Evolutionary conservation across 2,329 filamentous ascomycete species (phyloP), one percentile per base, ranked within the genome.

Genomic region (Pseudogymnoascus sp.): DNA sequence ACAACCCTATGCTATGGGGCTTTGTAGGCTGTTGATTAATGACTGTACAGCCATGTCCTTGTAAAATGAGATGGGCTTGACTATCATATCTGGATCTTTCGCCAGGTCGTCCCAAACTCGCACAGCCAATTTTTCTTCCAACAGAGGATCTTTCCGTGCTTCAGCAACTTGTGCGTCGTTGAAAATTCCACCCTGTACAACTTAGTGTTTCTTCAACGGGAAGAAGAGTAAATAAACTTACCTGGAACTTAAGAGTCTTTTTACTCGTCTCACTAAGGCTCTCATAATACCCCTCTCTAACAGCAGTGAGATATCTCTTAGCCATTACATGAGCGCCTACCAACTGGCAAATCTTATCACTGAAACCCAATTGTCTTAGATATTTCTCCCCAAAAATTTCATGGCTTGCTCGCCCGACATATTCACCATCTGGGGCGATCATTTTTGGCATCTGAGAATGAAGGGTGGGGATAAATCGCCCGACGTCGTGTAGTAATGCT

Each of bases 401-500:
- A 42, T 64, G 63, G 34, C 63, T 64, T n/a, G 39, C 63, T 26
- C 42, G 42, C 18, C 61, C 64, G 3, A 65, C 21, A 14, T 54
- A 40, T 7, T 36, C 60, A 16, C 64, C 64, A 62, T 57, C 51
- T 21, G 64, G 61, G 18, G 64, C 61, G 47, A 65, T 63, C 64
- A 65, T 65, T 18, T 42, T 29, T 10, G 64, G 64, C 57, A 63
- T 62, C 47, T 36, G 21, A 14, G 36, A 39, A 14, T 39, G 36
- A 16, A 39, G 36, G 36, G 36, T 39, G 26, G 64, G 61, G 12
- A 65, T 62, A 47, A 65, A 65, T 21, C 54, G 61, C 3, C 64
- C 64, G 16, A 65, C 54, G 62, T 65, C 64, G 18, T 65, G 64
- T 10, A 65, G 64, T n/a, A 63, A 34, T 10, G 63, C 63, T 29